A percentile compares a stretch with the other conserved stretches of the same genome.
phyloP scores from a whole-genome alignment of 2,329 filamentous ascomycete genomes.

The Clonostachys chloroleuca region DNA sequence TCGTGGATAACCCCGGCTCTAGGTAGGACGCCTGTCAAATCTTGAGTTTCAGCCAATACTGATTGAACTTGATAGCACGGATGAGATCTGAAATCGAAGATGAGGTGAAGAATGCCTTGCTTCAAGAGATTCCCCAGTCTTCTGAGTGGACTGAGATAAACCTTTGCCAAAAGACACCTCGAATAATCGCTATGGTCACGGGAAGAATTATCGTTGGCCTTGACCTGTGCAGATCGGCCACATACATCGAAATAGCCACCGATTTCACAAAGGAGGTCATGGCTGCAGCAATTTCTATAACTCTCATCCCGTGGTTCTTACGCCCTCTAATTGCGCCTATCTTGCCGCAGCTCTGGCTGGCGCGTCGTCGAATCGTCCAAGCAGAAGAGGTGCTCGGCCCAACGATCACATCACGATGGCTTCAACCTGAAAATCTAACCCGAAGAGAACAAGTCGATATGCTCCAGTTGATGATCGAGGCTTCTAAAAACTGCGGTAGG shows the following conservation, averaged over 20 bases:
- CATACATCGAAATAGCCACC: conserved; percentile 38
- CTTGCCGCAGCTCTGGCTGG: conserved; percentile 23
- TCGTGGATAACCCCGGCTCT: no score
- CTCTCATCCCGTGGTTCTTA: conserved; percentile 18
- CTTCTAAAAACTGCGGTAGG: conserved; percentile 22
- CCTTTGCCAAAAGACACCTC: conserved; percentile 32
- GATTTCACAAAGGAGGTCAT: conserved; percentile 40
- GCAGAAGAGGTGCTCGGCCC: conserved; percentile 27
- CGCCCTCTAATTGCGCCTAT: conserved; percentile 22
- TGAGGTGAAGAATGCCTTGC: conserved; percentile 27
- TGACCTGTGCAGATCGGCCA: conserved; percentile 35
- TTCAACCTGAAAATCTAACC: conserved; percentile 4
- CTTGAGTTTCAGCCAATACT: no score
- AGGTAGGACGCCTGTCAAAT: no score
- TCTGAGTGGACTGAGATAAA: conserved; percentile 34
- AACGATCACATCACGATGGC: conserved; percentile 18
- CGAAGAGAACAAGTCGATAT: conserved; percentile 35
- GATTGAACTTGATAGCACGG: no score
- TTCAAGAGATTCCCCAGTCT: conserved; percentile 23
- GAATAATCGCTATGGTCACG: conserved; percentile 38
- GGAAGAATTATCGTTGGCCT: conserved; percentile 42
- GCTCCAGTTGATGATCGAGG: conserved; percentile 39
- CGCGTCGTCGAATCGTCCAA: conserved; percentile 21
- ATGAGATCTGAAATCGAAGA: conserved; percentile 4
- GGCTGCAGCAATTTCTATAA: conserved; percentile 20